Percentiles rank a stretch among this genome's conserved stretches.
Conservation (phyloP, 75 land plant species). For the Pinus albicaulis region DNA sequence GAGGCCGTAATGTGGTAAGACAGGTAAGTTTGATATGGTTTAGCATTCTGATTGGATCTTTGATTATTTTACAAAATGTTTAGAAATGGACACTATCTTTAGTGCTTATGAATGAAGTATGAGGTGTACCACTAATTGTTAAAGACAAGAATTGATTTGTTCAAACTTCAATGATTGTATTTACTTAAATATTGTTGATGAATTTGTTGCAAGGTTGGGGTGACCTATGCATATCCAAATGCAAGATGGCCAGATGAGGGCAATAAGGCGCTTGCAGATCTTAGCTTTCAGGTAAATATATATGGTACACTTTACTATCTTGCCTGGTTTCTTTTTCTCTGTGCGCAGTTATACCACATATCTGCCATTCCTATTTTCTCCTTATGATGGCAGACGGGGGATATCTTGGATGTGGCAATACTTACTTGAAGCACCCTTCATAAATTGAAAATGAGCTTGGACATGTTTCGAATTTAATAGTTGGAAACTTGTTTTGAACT, state of each 20-base stretch:
- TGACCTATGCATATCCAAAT: slow-evolving; percentile 41
- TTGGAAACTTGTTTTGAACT: not conserved
- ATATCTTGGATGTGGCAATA: slow-evolving; percentile 72
- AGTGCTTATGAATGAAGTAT: not conserved
- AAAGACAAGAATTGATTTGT: not conserved
- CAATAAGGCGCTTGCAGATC: slow-evolving; percentile 39
- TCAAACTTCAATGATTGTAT: not conserved
- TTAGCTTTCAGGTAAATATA: slow-evolving; percentile 53
- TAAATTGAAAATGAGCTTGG: not conserved
- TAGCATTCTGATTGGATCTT: not conserved
- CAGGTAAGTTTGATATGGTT: slow-evolving; percentile 27
- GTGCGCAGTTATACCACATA: not conserved
- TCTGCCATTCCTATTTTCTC: not conserved
- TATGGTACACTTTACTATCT: not conserved
- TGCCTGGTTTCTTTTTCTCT: not conserved
- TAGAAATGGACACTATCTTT: not conserved
- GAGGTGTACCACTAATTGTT: not conserved
- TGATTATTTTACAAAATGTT: not conserved
- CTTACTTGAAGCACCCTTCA: slow-evolving; percentile 4
- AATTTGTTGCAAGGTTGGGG: slow-evolving; percentile 45
- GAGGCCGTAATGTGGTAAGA: slow-evolving; percentile 79
- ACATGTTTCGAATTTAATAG: not conserved
- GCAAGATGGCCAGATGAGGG: slow-evolving; percentile 48
- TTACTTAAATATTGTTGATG: not conserved
- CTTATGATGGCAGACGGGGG: slow-evolving; percentile 47